Evolutionary conservation across 2,329 filamentous ascomycete genomes (phyloP).

Genomic region (Colletotrichum sp.): DNA sequence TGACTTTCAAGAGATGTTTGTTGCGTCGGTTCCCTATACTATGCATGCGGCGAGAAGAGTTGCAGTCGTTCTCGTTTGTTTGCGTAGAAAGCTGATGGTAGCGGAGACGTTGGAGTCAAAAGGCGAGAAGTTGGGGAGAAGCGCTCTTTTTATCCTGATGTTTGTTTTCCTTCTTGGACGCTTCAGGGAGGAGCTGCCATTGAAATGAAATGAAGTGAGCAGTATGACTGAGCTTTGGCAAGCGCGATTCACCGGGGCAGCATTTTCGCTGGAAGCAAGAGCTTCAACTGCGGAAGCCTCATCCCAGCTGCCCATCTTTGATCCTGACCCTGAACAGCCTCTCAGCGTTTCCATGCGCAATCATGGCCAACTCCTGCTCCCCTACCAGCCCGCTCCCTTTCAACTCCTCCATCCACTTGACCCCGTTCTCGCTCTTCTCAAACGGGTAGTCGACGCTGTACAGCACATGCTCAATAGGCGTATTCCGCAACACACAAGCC

Average conservation of each 20-base stretch:
- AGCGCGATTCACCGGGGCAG: background rate
- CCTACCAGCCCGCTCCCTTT: slow-evolving; percentile 53
- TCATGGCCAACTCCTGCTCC: slow-evolving; percentile 50
- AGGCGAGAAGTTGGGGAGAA: background rate
- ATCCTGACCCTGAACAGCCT: slow-evolving; percentile 42
- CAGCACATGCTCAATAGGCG: slow-evolving; percentile 53
- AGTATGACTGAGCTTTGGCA: background rate
- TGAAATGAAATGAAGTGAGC: background rate
- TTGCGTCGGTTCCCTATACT: background rate
- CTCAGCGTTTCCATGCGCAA: slow-evolving; percentile 57
- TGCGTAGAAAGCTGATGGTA: background rate
- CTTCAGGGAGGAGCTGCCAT: background rate
- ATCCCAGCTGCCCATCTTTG: background rate
- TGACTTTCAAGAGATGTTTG: background rate
- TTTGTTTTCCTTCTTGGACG: background rate
- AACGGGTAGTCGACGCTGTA: slow-evolving; percentile 66
- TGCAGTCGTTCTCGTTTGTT: background rate
- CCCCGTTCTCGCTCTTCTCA: slow-evolving; percentile 51
- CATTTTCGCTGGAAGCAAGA: background rate
- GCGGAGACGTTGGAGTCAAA: background rate
- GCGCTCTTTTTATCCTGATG: background rate
- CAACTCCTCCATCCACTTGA: slow-evolving; percentile 52
- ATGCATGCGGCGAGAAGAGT: background rate
- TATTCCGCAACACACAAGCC: slow-evolving; percentile 47
- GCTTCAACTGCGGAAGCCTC: background rate